Evolutionary conservation across 805 yeast species (phyloP).

Genomic region (Sugiyamaella smithiae): DNA sequence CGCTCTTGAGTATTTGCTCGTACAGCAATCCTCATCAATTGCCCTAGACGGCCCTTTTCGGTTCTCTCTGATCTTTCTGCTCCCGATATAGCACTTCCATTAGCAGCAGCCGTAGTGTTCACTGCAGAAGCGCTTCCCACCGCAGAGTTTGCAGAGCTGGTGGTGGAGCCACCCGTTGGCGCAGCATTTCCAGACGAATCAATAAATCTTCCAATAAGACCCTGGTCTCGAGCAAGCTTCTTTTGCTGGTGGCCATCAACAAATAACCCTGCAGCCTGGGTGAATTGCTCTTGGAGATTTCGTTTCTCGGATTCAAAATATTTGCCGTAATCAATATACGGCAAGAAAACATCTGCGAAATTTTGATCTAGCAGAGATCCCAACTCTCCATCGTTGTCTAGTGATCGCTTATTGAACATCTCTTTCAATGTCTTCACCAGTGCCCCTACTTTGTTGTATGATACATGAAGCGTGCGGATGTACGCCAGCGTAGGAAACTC

Average conservation of each 20-base stretch:
- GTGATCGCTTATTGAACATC: slow-evolving; percentile 41
- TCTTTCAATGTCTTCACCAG: slow-evolving; percentile 65
- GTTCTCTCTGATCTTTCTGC: slow-evolving; percentile 19
- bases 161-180: not conserved
- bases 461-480: slow-evolving; percentile 67
- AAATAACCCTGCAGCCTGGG: slow-evolving; percentile 45
- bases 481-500: slow-evolving; percentile 61
- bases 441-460: slow-evolving; percentile 56
- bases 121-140: not conserved
- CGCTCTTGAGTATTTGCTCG: slow-evolving; percentile 2
- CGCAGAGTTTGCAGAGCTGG: not conserved
- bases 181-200: slow-evolving; percentile 16
- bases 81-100: slow-evolving; percentile 10
- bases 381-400: slow-evolving; percentile 42
- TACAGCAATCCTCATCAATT: slow-evolving; percentile 28
- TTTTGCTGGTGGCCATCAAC: slow-evolving; percentile 40
- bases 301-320: slow-evolving; percentile 73
- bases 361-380: slow-evolving; percentile 61
- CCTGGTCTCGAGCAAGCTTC: slow-evolving; percentile 35
- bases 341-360: slow-evolving; percentile 68
- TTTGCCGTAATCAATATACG: slow-evolving; percentile 60
- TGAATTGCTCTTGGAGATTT: slow-evolving; percentile 48
- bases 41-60: slow-evolving; percentile 34
- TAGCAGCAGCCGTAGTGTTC: not conserved
- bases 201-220: slow-evolving; percentile 21